Conservation (phyloP, 768 basidiomycete genomes). For the Punctularia strigosozonata region DNA sequence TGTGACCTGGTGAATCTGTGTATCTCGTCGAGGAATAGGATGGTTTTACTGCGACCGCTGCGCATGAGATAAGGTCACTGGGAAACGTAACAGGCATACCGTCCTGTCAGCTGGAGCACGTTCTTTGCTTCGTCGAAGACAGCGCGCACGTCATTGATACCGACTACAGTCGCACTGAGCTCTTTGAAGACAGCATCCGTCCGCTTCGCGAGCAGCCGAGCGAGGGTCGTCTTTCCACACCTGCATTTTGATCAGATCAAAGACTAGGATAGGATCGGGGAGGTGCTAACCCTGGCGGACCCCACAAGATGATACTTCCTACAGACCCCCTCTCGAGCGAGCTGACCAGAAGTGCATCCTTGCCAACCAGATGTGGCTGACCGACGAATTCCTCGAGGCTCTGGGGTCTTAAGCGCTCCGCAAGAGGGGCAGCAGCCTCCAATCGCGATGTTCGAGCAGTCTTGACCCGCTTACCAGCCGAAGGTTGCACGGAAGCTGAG, state of each 20-base stretch:
- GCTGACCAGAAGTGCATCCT: slow-evolving; percentile 42
- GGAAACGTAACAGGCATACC: slow-evolving; percentile 5
- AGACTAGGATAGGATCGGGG: slow-evolving; percentile 2
- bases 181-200: slow-evolving; percentile 60
- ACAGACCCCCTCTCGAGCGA: slow-evolving; percentile 36
- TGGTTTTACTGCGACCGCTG: slow-evolving; percentile 39
- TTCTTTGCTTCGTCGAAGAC: slow-evolving; percentile 70
- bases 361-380: slow-evolving; percentile 50
- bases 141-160: slow-evolving; percentile 59
- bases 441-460: slow-evolving; percentile 11
- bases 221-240: slow-evolving; percentile 69
- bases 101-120: slow-evolving; percentile 48
- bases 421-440: slow-evolving; percentile 39
- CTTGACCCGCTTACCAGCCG: slow-evolving; percentile 12
- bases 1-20: slow-evolving; percentile 69
- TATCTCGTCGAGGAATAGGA: slow-evolving; percentile 77
- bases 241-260: slow-evolving; percentile 16
- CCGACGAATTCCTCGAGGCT: slow-evolving; percentile 59
- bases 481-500: neutral
- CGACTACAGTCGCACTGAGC: slow-evolving; percentile 59
- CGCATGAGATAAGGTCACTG: slow-evolving; percentile 4
- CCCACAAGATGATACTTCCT: slow-evolving; percentile 64
- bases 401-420: slow-evolving; percentile 62
- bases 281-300: slow-evolving; percentile 49
- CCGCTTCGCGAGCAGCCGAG: slow-evolving; percentile 52